Percentiles rank a stretch among this genome's conserved stretches.
Conservation (phyloP, 305 asterid species). For the Stenogyne calaminthoides region DNA sequence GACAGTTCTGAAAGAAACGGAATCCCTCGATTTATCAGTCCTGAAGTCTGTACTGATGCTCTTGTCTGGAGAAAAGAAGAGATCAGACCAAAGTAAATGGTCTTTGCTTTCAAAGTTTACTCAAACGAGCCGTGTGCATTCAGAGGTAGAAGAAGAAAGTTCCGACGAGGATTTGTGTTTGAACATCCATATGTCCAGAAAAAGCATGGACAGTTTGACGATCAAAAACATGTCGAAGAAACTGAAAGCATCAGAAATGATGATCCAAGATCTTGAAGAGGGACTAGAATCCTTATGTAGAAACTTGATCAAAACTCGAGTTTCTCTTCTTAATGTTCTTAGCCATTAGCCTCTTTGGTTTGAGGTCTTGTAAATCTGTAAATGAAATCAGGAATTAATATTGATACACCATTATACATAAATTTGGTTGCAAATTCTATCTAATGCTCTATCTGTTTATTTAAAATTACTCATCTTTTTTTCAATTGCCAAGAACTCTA, state of each 20-base stretch:
- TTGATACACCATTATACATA: neutral
- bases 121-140: neutral
- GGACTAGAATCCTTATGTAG: constrained; percentile 30
- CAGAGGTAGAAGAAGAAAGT: neutral
- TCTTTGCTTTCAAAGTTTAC: constrained; percentile 21
- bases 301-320: constrained; percentile 36
- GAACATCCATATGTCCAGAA: constrained; percentile 1
- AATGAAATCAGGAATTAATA: neutral
- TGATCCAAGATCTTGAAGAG: constrained; percentile 34
- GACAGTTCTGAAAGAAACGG: constrained; percentile 19
- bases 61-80: constrained; percentile 23
- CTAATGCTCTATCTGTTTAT: neutral
- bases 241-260: constrained; percentile 21
- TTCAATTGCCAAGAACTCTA: neutral
- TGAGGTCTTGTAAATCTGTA: neutral
- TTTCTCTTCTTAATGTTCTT: constrained; percentile 37
- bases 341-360: constrained; percentile 14
- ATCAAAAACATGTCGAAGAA: neutral
- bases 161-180: constrained; percentile 24
- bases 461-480: neutral
- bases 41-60: constrained; percentile 20
- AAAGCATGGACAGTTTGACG: neutral
- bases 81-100: constrained; percentile 33
- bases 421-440: neutral
- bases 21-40: constrained; percentile 6